Base-by-base conservation (phyloP, 1,284 basidiomycete genomes). In the Cryptococcus sp. region DNA sequence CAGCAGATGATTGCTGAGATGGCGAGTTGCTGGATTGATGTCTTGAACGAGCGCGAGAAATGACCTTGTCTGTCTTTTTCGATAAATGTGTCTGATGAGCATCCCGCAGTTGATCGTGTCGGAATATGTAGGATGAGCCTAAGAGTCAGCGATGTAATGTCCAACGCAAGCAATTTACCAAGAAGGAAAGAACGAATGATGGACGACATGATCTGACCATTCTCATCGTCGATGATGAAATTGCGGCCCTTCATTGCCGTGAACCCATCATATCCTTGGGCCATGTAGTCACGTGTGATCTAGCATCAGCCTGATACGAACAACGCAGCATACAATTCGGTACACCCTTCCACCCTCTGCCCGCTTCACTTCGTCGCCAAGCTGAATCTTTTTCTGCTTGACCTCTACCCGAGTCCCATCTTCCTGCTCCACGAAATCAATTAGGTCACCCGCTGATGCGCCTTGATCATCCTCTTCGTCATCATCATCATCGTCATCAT, bases 151-250 rank as follows among this genome's bases (percentile, higher is more conserved):
- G 34, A 19, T 9, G 10, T 9, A n/a, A 7, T 41, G 18, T 10
- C 7, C 39, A 9, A 34, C 39, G 39, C 9, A 41, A 41, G 9
- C 18, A 13, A 67, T 82, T 53, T 57, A 87, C 90, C 91, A 23
- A 94, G 80, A 4, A 94, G 77, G 72, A 91, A 93, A 62, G 86
- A 87, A 57, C 91, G 81, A 23, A 94, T 86, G 50, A 94, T 83
- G 19, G 80, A 77, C 65, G 85, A 87, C 82, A 90, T 85, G 55
- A 90, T 78, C 60, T 86, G 82, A 0, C 91, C 91, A 50, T 82
- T 82, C 70, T 96, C 91, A 59, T 91, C 85, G 62, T 93, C 88
- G 19, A 94, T 80, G 32, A 93, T 79, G 62, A 85, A 85, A 51
- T 66, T 79, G 73, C 83, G 80, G 4, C 82, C 83, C 61, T 82